Evolutionary conservation across 139 green algal species (phyloP), one percentile per base, ranked within the genome.

Genomic region (Zygnema circumcarinatum): DNA sequence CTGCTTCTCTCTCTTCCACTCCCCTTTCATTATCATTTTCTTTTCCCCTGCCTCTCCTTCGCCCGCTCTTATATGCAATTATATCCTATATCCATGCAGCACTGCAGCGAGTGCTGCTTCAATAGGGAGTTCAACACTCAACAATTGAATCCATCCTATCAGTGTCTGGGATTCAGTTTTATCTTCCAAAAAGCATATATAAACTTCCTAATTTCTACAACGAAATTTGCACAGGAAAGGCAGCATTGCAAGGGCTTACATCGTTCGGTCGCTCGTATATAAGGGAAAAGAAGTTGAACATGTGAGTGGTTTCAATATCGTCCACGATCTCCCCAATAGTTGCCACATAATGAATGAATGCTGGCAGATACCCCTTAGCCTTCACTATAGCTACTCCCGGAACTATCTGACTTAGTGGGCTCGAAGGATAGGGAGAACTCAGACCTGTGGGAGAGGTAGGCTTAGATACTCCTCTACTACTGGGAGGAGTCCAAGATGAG

Each of bases 261-360:
- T 86, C 67, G 20, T 11, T 3, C 1, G 83, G 83, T 21, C 38
- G 25, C 31, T 89, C 25, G 76, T 88, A 89, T 33, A 88, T 52
- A 11, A 88, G 41, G 32, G 83, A 88, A 40, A 88, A 88, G 76
- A 67, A 88, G 76, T 88, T 87, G 38, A 88, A 88, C 38, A 67
- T 31, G 83, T 88, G 83, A n/a, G n/a, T 88, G 7, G 83, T 33
- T 2, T 88, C 83, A 31, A 76, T 38, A 2, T 88, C 83, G 41
- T 88, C 83, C 25, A 88, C 76, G 1, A 88, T 89, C 36, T 89
- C 83, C 3, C 83, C 83, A 20, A 85, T 89, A 1, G 31, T 88
- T n/a, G 81, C 83, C 74, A 88, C 41, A 38, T 88, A 88, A 38
- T 88, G 31, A 11, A 88, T 25, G 16, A 62, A 62, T 25, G 47